Percentiles rank a stretch among this genome's conserved stretches.
These are phyloP conservation scores for Ophiostoma sp. DNA, from an alignment of 2,329 filamentous ascomycete species.

Conservation along the genomic window DNA sequence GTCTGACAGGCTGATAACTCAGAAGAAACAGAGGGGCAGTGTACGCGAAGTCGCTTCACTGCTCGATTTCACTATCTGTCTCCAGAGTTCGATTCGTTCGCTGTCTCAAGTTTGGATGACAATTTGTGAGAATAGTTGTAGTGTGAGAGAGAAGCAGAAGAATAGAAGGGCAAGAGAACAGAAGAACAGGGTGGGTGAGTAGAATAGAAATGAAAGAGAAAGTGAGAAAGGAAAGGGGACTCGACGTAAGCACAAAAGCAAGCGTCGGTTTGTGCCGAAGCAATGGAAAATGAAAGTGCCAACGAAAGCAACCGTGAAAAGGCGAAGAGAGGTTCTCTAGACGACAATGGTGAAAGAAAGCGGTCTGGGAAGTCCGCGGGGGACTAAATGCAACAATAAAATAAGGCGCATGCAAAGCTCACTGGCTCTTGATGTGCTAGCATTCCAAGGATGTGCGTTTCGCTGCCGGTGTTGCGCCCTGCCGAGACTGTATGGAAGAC, in stretches of 20 bases:
- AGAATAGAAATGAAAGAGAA: background rate
- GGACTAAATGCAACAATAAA: conserved; percentile 3
- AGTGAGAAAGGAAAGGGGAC: background rate
- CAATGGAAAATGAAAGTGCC: background rate
- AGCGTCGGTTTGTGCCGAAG: background rate
- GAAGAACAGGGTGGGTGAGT: background rate
- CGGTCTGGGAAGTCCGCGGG: conserved; percentile 2
- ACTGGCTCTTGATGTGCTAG: conserved; percentile 9
- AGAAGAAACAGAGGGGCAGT: no score
- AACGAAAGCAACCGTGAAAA: background rate
- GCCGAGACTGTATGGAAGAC: background rate
- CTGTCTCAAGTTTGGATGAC: background rate
- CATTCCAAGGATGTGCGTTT: background rate
- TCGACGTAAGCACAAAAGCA: background rate
- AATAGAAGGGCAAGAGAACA: background rate
- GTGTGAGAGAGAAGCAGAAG: background rate
- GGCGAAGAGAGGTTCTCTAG: background rate
- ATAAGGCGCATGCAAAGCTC: background rate
- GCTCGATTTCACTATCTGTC: background rate
- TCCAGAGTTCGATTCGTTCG: background rate
- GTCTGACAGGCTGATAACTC: background rate
- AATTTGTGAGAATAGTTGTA: background rate
- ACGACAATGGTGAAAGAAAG: background rate
- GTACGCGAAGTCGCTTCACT: background rate
- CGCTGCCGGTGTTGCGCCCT: background rate